Percentiles rank a stretch among this genome's conserved stretches.
phyloP scores from a whole-genome alignment of 2,329 filamentous ascomycete genomes.

The Coniochaeta prunicola region DNA sequence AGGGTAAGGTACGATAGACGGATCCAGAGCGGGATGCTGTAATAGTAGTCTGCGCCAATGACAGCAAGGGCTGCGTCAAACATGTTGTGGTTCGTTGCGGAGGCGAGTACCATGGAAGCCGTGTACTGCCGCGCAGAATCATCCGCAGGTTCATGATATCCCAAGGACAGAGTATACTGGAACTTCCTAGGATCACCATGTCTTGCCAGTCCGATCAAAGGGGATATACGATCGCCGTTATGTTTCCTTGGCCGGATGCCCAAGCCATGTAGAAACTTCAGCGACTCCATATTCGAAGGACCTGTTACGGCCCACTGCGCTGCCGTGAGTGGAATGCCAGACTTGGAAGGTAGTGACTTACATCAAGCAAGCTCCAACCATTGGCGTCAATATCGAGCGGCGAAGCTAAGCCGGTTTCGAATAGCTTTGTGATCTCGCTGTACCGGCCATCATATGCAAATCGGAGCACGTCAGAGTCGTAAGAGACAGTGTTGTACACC shows the following conservation, averaged over 20 bases:
- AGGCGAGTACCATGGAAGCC: neutral
- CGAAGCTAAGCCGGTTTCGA: neutral
- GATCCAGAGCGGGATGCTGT: neutral
- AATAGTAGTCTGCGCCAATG: neutral
- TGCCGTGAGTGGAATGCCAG: neutral
- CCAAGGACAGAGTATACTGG: neutral
- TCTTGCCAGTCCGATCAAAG: neutral
- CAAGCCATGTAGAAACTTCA: neutral
- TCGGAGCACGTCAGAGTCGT: neutral
- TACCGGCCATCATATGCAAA: neutral
- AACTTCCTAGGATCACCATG: neutral
- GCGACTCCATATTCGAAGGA: neutral
- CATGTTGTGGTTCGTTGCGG: neutral
- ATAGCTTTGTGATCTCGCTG: neutral
- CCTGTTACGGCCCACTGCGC: neutral
- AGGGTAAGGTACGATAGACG: neutral
- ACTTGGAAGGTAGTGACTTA: neutral
- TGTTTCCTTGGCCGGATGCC: neutral
- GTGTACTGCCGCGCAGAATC: neutral
- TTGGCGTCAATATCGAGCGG: neutral
- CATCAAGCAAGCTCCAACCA: neutral
- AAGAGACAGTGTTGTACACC: neutral
- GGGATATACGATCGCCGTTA: neutral
- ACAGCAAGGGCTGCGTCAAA: neutral
- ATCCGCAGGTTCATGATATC: neutral